Evolutionary conservation across 345 rosid species (phyloP), one percentile per base, ranked within the genome.

Genomic region (Eucalyptus regnans): DNA sequence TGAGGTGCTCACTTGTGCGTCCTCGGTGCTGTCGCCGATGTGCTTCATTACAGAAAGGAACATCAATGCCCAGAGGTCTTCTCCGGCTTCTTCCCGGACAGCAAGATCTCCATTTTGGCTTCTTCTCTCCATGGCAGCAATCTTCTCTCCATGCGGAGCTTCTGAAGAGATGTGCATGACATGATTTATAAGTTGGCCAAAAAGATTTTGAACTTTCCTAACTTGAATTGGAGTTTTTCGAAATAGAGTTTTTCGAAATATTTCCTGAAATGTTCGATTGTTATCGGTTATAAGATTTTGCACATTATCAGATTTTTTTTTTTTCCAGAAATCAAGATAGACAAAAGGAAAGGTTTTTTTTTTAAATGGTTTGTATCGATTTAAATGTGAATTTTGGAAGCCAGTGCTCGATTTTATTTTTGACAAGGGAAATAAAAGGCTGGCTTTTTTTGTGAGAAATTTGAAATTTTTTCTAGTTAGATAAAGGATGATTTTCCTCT

Each of bases 21-120:
- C 62, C 62, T 12, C 0, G 5, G 29, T 12, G 3, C 12, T 1
- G 3, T 56, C 3, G 0, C 62, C 29, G 6, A 12, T 23, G 62
- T 56, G 62, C 62, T 56, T 56, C 62, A 56, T 22, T 23, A 56
- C 1, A 3, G 62, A 56, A 22, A 56, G 62, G 62, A 56, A 56
- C 27, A 56, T 29, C 6, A 29, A 56, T 4, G 62, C 62, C 62
- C 27, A 29, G 62, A 56, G 62, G 27, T 22, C 62, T 56, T 56
- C 62, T 56, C 62, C 62, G 1, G 62, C 62, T 8, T 56, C 62
- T 22, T 56, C 62, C 60, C 25, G 60, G 60, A 54, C 60, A 16
- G 60, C 60, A 7, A 5, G 60, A 56, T 20, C 62, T 56, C 0
- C 62, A 29, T 56, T 56, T 23, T 22, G 62, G 62, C 62, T 23